Evolutionary conservation across 2,329 filamentous ascomycete species (phyloP), one percentile per base, ranked within the genome.

Genomic region (Hypoxylon sp.): DNA sequence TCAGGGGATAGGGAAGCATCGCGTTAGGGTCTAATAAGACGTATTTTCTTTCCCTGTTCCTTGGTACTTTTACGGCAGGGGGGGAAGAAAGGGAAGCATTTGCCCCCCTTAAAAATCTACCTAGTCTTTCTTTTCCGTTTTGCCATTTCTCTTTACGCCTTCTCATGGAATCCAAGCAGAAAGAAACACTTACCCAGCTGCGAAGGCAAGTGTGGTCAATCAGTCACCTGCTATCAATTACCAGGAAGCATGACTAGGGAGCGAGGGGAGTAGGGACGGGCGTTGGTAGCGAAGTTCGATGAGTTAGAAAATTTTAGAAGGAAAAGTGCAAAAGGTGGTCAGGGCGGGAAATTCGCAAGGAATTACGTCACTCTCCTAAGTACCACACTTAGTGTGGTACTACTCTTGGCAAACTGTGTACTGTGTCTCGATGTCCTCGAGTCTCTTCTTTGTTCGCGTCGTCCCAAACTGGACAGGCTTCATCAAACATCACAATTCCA

Each of bases 361-460:
- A 68, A 65, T 73, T 74, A 74, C 72, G 72, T 74, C 72, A 74
- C 72, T 71, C 61, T 51, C 50, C n/a, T 48, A 64, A 64, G 61
- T 71, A 72, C 67, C 67, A 63, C 64, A 30, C 69, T 65, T 68
- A 73, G 72, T 74, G 60, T 53, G 37, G 49, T 1, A 39, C 7
- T 15, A 17, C 10, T 32, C 61, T 60, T 62, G 56, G 61, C 63
- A 62, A 46, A 70, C 68, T 61, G 68, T 69, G 15, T 10, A 41
- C 37, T 20, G 8, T 44, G 34, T 54, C 24, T n/a, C 30, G 11
- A 24, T 34, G 49, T 24, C 26, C 2, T 51, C 19, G 37, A 41
- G n/a, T 50, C 44, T 49, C 52, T 46, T 46, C 53, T 32, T 50
- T 51, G 24, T 54, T 50, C 51, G 34, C 39, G 6, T 49, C 6